Evolutionary conservation across 2,329 filamentous ascomycete species (phyloP).

Genomic region (Purpureocillium lavendulum): DNA sequence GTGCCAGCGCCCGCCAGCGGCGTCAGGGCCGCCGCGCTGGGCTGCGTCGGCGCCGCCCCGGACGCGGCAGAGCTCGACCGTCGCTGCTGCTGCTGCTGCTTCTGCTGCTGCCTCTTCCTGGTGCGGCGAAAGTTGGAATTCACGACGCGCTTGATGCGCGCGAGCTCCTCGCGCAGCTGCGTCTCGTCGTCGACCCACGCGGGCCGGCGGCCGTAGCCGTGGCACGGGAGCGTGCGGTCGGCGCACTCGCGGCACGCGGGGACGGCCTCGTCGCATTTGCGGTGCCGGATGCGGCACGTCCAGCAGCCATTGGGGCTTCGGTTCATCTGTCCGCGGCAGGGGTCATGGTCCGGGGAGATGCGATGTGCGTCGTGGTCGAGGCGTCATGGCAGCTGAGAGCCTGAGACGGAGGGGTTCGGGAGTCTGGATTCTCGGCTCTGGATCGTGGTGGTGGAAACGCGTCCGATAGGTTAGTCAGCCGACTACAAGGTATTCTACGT

Average conservation of each 20-base stretch:
- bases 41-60: too few relatives aligned
- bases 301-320: constrained; percentile 16
- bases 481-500: too few relatives aligned
- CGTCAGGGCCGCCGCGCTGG: too few relatives aligned
- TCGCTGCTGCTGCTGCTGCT: neutral
- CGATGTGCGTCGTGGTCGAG: too few relatives aligned
- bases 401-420: too few relatives aligned
- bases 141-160: constrained; percentile 13
- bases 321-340: constrained; percentile 1
- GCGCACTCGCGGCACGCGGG: constrained; percentile 16
- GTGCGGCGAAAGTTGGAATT: constrained; percentile 14
- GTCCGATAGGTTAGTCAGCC: neutral
- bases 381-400: too few relatives aligned
- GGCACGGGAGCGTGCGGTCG: constrained; percentile 12
- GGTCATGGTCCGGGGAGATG: too few relatives aligned
- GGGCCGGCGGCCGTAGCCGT: constrained; percentile 23
- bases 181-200: constrained; percentile 21
- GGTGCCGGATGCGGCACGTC: constrained; percentile 19
- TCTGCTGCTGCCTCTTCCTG: constrained; percentile 5
- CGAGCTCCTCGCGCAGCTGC: constrained; percentile 18
- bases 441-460: too few relatives aligned
- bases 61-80: too few relatives aligned
- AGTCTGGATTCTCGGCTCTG: too few relatives aligned
- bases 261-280: constrained; percentile 17
- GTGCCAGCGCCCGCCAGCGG: too few relatives aligned